These are phyloP conservation scores for Byssoonygena ceratinophila DNA, from an alignment of 2,329 filamentous ascomycete genomes.

Conservation along the genomic window DNA sequence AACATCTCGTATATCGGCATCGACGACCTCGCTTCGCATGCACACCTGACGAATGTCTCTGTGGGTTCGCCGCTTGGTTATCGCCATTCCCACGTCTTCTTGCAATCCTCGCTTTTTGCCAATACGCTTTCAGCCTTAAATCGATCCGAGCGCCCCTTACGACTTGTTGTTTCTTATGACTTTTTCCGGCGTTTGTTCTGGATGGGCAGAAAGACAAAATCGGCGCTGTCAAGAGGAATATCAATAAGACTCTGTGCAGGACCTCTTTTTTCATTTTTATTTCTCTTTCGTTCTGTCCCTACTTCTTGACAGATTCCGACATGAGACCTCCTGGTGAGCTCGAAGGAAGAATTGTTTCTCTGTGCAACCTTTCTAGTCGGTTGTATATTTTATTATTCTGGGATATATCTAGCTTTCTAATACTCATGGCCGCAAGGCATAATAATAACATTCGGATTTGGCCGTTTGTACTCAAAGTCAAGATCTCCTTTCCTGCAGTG, in stretches of 20 bases:
- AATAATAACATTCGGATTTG: background rate
- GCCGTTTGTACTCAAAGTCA: background rate
- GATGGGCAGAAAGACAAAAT: background rate
- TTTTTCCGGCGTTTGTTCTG: conserved; percentile 1
- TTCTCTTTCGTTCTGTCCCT: too few relatives aligned
- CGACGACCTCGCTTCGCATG: background rate
- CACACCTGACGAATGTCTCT: background rate
- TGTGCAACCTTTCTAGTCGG: too few relatives aligned
- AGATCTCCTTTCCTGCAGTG: too few relatives aligned
- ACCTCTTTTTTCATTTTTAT: background rate
- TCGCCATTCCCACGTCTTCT: background rate
- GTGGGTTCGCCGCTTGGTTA: background rate
- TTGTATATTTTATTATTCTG: background rate
- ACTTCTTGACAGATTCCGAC: background rate
- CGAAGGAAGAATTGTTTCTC: background rate
- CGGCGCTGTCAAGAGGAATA: background rate
- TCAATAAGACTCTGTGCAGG: background rate
- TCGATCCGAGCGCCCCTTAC: background rate
- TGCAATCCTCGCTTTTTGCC: background rate
- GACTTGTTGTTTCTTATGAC: background rate
- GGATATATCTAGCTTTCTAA: background rate
- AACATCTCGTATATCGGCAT: background rate
- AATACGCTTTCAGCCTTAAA: background rate
- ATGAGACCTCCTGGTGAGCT: conserved; percentile 4
- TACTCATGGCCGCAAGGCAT: background rate